A percentile compares a stretch with the other conserved stretches of the same genome.
Evolutionary conservation across 306 rosid genomes (phyloP).

Genomic region (Malus domestica): ASM211411v1 NC_041795.1:27809001-27809500

Average conservation of each 20-base stretch:
- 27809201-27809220: conserved; percentile 36
- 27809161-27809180: conserved; percentile 82
- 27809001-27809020: not conserved
- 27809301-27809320: not conserved
- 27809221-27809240: not conserved
- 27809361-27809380: not conserved
- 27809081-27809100: conserved; percentile 88
- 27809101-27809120: conserved; percentile 55
- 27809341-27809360: not conserved
- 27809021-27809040: not conserved
- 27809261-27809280: not conserved
- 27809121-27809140: conserved; percentile 52
- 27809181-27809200: conserved; percentile 82
- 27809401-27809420: not conserved
- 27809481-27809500: not conserved
- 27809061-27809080: conserved; percentile 31
- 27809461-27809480: not conserved
- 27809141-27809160: conserved; percentile 81
- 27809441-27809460: not conserved
- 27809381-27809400: not conserved
- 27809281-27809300: not conserved
- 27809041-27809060: not conserved
- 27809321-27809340: not conserved
- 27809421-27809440: not conserved
- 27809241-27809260: not conserved